Evolutionary conservation across 495 filamentous ascomycete species (phyloP), one percentile per base, ranked within the genome.

Genomic region (Daldinia decipiens): DNA sequence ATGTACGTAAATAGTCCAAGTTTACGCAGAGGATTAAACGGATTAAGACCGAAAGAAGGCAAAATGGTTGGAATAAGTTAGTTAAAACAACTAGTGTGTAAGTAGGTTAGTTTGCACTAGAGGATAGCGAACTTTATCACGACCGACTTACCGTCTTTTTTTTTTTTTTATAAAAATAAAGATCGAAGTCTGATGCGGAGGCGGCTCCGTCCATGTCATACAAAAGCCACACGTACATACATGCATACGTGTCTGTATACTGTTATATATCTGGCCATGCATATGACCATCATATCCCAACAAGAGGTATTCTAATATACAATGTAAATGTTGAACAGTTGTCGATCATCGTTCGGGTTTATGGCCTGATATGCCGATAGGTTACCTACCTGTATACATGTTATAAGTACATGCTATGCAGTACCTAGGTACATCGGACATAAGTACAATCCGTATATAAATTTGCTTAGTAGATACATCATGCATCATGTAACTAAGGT

Each of bases 261-360:
- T 11, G n/a, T 2, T 6, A 31, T 34, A 31, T 29, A 36, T 12
- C 27, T 29, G 29, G 24, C n/a, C 26, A 36, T n/a, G 27, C 27
- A 29, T 29, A 5, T 27, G 26, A 3, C 4, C 3, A 36, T 53
- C 51, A 53, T 53, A 53, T 53, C n/a, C 24, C 12, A 53, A 31
- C n/a, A n/a, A 6, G 27, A 50, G 26, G 40, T 61, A 66, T 67
- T 53, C 19, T 5, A 58, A 36, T 43, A 13, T 29, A 40, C 21
- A 59, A 56, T 26, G n/a, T 11, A 40, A 17, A 62, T 24, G 32
- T 17, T 29, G 12, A 59, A 43, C 8, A 34, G 13, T 56, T 56
- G 68, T 66, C 52, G 63, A 72, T 72, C 64, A 67, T 64, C 52
- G 54, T 71, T 67, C 63, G 63, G 68, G 62, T 55, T 72, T 63